Percentiles rank a stretch among this genome's conserved stretches.
Evolutionary conservation across 1,284 basidiomycete species (phyloP).

Genomic region (Vanrija humicola): DNA sequence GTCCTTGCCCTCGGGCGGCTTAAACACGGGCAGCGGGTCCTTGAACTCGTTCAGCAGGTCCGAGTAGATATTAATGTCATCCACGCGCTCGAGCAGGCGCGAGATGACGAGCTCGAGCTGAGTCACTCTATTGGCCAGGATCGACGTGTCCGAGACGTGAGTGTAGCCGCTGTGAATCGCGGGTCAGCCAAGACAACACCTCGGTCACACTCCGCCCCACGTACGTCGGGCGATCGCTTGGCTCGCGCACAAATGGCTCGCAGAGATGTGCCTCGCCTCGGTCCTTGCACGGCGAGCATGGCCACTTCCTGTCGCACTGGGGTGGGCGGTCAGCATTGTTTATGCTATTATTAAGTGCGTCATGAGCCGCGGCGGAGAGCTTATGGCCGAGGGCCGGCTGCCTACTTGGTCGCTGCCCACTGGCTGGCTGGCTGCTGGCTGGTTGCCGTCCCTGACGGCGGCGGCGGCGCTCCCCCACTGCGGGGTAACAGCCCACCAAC

Average conservation of each 20-base stretch:
- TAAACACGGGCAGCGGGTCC: constrained; percentile 12
- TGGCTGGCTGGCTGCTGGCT: background rate
- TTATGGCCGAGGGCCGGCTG: too few relatives aligned
- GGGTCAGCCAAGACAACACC: background rate
- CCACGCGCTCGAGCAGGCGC: constrained; percentile 10
- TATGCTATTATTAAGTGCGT: too few relatives aligned
- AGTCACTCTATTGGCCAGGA: constrained; percentile 19
- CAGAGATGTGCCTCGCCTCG: constrained; percentile 20
- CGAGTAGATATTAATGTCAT: constrained; percentile 11
- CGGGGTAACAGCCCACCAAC: too few relatives aligned
- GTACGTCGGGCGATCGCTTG: constrained; percentile 17
- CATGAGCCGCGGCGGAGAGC: background rate
- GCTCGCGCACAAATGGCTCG: constrained; percentile 19
- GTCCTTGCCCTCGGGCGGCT: constrained; percentile 4
- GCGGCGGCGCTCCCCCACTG: too few relatives aligned
- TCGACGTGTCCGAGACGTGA: constrained; percentile 21
- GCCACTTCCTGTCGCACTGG: constrained; percentile 17
- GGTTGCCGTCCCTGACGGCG: too few relatives aligned
- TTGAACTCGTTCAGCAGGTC: constrained; percentile 15
- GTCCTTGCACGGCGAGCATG: constrained; percentile 20
- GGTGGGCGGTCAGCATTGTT: background rate
- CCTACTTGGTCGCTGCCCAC: too few relatives aligned
- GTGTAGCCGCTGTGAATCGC: constrained; percentile 22
- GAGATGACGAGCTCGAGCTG: constrained; percentile 22
- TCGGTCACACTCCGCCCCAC: background rate